Evolutionary conservation across 2,329 filamentous ascomycete species (phyloP).

Genomic region (Lasiodiplodia citricola): DNA sequence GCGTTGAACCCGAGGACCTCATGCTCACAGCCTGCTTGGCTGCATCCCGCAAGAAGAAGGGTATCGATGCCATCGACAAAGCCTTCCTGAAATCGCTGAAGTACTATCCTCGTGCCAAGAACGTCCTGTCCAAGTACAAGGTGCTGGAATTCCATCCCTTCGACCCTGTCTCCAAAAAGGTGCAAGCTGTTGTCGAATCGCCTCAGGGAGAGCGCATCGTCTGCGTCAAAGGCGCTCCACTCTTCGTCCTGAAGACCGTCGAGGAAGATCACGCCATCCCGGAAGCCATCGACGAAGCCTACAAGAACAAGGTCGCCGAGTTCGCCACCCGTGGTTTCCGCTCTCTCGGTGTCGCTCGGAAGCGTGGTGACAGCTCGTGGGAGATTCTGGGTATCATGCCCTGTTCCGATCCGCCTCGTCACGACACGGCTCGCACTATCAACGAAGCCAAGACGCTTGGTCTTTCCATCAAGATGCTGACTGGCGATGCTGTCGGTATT

Average conservation of each 20-base stretch:
- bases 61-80: conserved; percentile 94
- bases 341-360: conserved; percentile 90
- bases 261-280: conserved; percentile 83
- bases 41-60: conserved; percentile 92
- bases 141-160: conserved; percentile 86
- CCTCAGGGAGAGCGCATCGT: conserved; percentile 82
- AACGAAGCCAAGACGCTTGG: conserved; percentile 87
- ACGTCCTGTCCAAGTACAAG: conserved; percentile 80
- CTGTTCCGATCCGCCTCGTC: conserved; percentile 87
- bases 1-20: conserved; percentile 83
- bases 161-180: conserved; percentile 93
- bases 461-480: conserved; percentile 94
- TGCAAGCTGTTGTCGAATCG: conserved; percentile 81
- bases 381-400: conserved; percentile 96
- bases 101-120: conserved; percentile 82
- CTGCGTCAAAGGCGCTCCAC: conserved; percentile 89
- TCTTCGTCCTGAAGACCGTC: conserved; percentile 85
- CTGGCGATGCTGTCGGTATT: conserved; percentile 92
- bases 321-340: conserved; percentile 93
- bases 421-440: conserved; percentile 89
- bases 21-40: conserved; percentile 92
- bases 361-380: conserved; percentile 80
- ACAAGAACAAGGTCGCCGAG: conserved; percentile 91
- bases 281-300: conserved; percentile 77
- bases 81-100: conserved; percentile 87